Base-by-base conservation (phyloP, 106 monocot species). In the Dendrobium catenatum region DNA sequence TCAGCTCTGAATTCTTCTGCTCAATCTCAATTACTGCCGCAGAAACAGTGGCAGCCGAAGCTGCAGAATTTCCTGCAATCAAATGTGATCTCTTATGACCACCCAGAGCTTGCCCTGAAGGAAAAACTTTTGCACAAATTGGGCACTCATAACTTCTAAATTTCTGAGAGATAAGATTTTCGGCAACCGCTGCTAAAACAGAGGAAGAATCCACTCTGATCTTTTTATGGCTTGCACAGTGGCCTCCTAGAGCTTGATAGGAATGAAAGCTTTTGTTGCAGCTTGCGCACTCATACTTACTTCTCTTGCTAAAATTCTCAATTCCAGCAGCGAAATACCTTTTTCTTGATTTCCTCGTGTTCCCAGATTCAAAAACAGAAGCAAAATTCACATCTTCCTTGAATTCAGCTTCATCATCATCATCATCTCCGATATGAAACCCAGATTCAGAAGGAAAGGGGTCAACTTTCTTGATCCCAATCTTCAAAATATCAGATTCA, bases 231-330 rank as follows among this genome's bases (percentile, higher is more conserved):
- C 79, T 79, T 13, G 89, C 83, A 2, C 86, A 73, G 51, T 89
- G 86, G 24, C 86, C 86, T 0, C 86, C 89, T 9, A 86, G 84
- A 72, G 89, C 86, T 79, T 86, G 89, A 55, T 84, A 87, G 37
- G 82, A 75, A 9, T 51, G 68, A 40, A 86, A 86, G 8, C 19
- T 77, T 84, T 85, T 84, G 55, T 78, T 82, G 77, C 86, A 86
- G 43, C 72, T 61, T 5, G 55, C 33, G 67, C 86, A 86, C 74
- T 79, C 29, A 49, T 55, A 87, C 19, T 18, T 26, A 78, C 78
- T 81, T 72, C 72, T 68, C 66, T 26, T 78, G 5, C 33, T 29
- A 4, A 56, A 16, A 31, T 24, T 9, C 80, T 22, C 64, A 24
- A 22, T 66, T 66, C 15, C 64, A 9, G 64, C 7, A 66, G 26